Base-by-base conservation (phyloP, 2,329 filamentous ascomycete genomes). In the Epichloe typhina region DNA sequence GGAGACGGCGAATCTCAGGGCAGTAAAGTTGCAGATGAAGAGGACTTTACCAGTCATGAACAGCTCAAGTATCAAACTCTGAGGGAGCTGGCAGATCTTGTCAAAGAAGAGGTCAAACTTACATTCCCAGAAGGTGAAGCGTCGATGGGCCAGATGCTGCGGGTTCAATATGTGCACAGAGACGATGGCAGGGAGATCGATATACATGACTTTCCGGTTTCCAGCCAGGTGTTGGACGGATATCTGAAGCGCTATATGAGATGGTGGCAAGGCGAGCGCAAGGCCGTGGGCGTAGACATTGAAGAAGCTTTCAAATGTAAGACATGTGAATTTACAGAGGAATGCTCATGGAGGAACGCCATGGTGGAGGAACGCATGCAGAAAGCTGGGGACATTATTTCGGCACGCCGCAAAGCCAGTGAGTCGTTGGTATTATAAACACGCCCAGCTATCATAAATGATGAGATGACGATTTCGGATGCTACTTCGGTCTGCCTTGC, bases 231-330 rank as follows among this genome's bases (percentile, higher is more conserved):
- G 3, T 69, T 96, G 42, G 75, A 83, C 11, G 67, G 65, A 1
- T 94, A 94, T 61, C 64, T 95, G 3, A 62, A 68, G 0, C 74
- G 79, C 3, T 83, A 86, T 55, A 80, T 96, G 77, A 65, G 74
- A n/a, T 96, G 88, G 88, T 97, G 91, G 91, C 80, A 78, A 35
- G 91, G 90, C 1, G 73, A 84, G 58, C 72, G 90, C 15, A 69
- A 76, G 47, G 80, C 89, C 0, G 73, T 75, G 7, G 91, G 91
- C 0, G 90, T 96, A 3, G 74, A 79, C 6, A 76, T 94, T 6
- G 83, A 90, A 60, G 90, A 96, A 58, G 86, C 88, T 0, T 95
- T 84, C 68, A 97, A 96, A 65, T 97, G 91, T 63, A 72, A 80
- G 19, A 80, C 75, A 23, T 97, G 91, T 61, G 88, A 95, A 57